Evolutionary conservation across 208 protist species (phyloP).

Genomic region (Leishmania tarentolae): DNA sequence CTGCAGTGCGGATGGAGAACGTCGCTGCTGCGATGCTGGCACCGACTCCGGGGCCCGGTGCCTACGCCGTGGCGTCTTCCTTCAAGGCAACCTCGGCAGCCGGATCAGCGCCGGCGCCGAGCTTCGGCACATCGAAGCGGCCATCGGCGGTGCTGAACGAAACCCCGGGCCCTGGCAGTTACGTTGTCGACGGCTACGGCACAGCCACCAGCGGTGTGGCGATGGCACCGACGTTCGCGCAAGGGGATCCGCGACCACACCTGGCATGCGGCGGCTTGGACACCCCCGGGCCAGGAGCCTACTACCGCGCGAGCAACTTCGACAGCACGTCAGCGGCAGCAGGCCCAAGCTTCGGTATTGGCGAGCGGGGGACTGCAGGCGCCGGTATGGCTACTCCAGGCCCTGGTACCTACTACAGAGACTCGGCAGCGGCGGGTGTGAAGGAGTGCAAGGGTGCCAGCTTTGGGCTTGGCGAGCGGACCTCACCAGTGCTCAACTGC

Average conservation of each 20-base stretch:
- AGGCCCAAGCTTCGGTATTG: constrained; percentile 26
- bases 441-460: background rate
- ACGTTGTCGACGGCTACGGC: background rate
- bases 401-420: constrained; percentile 19
- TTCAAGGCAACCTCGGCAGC: constrained; percentile 2
- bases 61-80: constrained; percentile 17
- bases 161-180: constrained; percentile 36
- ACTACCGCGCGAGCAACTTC: constrained; percentile 8
- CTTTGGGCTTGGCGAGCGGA: constrained; percentile 9
- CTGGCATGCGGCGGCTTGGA: background rate
- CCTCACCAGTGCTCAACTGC: background rate
- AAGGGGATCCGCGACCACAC: constrained; percentile 8
- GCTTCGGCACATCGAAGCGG: constrained; percentile 5
- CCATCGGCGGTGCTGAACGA: constrained; percentile 11
- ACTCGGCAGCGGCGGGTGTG: background rate
- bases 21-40: background rate
- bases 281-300: constrained; percentile 1
- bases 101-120: background rate
- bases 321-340: background rate
- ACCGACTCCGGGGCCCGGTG: constrained; percentile 23
- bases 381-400: constrained; percentile 7
- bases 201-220: background rate
- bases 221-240: background rate
- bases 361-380: constrained; percentile 8
- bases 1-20: constrained; percentile 7